A percentile compares a stretch with the other conserved stretches of the same genome.
These are phyloP conservation scores for Phytophthora sansomeana DNA, from an alignment of 352 stramenopile genomes.

Conservation along the genomic window DNA sequence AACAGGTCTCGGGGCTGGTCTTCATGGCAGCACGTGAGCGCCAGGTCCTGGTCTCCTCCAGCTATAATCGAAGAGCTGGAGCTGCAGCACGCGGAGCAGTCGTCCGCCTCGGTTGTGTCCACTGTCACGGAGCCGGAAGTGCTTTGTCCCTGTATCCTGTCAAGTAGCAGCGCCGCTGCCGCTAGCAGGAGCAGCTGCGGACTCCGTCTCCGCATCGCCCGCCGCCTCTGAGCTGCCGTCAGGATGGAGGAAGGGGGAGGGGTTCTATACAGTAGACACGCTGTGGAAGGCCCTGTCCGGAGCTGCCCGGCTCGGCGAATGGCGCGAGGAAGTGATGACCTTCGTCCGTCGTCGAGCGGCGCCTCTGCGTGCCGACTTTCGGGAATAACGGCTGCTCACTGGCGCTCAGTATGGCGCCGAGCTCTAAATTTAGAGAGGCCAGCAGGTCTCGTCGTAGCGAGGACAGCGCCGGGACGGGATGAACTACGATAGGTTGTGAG, in stretches of 20 bases:
- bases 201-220: conserved; percentile 43
- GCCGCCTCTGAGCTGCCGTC: conserved; percentile 10
- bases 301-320: conserved; percentile 24
- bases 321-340: conserved; percentile 37
- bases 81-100: conserved; percentile 71
- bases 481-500: neutral
- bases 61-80: conserved; percentile 31
- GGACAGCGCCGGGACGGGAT: conserved; percentile 7
- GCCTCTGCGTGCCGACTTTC: conserved; percentile 36
- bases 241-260: neutral
- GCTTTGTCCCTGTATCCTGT: conserved; percentile 34
- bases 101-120: conserved; percentile 45
- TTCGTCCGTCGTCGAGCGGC: conserved; percentile 34
- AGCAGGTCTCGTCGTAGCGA: conserved; percentile 20
- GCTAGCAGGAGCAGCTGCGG: conserved; percentile 36
- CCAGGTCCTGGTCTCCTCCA: conserved; percentile 35
- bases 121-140: conserved; percentile 10
- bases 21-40: conserved; percentile 65
- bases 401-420: conserved; percentile 27
- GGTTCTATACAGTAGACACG: conserved; percentile 39
- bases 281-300: conserved; percentile 1
- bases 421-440: conserved; percentile 33
- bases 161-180: conserved; percentile 11
- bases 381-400: conserved; percentile 37
- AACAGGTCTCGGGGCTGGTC: conserved; percentile 56